Evolutionary conservation across 163 green algal genomes (phyloP).

Genomic region (Scenedesmus sp.): DNA sequence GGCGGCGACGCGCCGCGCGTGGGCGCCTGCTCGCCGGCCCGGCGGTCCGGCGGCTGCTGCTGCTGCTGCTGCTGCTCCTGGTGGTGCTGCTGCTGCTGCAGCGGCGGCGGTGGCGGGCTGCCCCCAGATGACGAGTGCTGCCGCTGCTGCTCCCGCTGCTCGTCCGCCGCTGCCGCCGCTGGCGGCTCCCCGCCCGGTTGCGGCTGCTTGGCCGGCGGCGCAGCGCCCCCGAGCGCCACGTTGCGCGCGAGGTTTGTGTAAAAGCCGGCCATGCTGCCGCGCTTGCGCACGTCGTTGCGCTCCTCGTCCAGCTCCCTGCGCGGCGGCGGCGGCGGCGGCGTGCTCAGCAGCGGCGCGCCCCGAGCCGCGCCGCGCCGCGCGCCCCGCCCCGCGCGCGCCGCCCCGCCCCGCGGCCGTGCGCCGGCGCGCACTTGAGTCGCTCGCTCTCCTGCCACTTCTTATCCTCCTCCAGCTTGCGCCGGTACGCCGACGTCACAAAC

Average conservation of each 20-base stretch:
- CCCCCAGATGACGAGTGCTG: not conserved
- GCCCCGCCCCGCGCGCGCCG: no score
- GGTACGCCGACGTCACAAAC: conserved; percentile 96
- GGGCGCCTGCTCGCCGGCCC: no score
- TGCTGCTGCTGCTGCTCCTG: not conserved
- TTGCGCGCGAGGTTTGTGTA: conserved; percentile 87
- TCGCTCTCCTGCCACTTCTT: conserved; percentile 86
- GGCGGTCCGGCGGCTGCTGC: conserved; percentile 29
- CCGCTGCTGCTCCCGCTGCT: conserved; percentile 29
- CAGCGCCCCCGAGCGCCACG: conserved; percentile 68
- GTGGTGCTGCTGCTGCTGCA: not conserved
- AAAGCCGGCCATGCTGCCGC: conserved; percentile 88
- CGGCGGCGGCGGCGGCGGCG: conserved; percentile 1
- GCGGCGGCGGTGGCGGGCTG: no score
- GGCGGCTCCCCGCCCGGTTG: not conserved
- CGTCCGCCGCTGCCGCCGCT: not conserved
- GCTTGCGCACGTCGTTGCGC: conserved; percentile 73
- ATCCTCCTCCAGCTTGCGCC: conserved; percentile 94
- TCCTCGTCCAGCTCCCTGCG: conserved; percentile 69
- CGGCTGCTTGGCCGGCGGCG: not conserved
- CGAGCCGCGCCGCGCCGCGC: no score
- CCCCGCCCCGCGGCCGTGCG: no score
- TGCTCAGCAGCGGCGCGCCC: no score
- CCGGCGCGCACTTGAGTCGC: conserved; percentile 68
- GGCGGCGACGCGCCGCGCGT: no score